These are phyloP conservation scores for Picochlorum sp. DNA, from an alignment of 139 green algal species.

Conservation along the genomic window DNA sequence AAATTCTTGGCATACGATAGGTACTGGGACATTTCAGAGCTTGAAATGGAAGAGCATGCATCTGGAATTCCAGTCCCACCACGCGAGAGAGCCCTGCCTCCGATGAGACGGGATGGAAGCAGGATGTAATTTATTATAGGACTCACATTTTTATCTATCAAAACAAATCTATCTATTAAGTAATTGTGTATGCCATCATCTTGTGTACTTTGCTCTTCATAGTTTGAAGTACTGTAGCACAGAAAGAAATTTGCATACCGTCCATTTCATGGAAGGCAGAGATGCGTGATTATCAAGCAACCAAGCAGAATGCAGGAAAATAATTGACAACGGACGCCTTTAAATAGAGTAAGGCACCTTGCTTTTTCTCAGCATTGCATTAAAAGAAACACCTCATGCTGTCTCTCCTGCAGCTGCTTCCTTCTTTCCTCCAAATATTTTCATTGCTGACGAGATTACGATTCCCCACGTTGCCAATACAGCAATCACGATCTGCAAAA, in stretches of 20 bases:
- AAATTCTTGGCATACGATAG: constrained; percentile 16
- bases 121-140: neutral
- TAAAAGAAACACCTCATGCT: neutral
- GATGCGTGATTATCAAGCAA: too few species aligned
- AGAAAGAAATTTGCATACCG: too few species aligned
- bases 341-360: neutral
- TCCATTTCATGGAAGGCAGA: too few species aligned
- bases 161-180: too few species aligned
- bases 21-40: constrained; percentile 28
- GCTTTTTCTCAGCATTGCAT: neutral
- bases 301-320: too few species aligned
- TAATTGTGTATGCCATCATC: too few species aligned
- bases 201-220: too few species aligned
- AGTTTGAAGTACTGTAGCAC: too few species aligned
- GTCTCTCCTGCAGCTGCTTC: constrained; percentile 8
- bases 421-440: constrained; percentile 42
- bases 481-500: constrained; percentile 39
- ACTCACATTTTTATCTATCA: neutral
- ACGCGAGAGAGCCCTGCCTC: neutral
- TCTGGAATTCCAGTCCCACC: neutral
- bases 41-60: constrained; percentile 20
- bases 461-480: constrained; percentile 39
- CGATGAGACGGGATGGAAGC: neutral
- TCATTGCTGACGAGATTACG: constrained; percentile 30
- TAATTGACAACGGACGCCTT: too few species aligned